Percentiles rank a stretch among this genome's conserved stretches.
Conservation (phyloP, 164 flowering plant genomes). For the Berberis thunbergii region DNA sequence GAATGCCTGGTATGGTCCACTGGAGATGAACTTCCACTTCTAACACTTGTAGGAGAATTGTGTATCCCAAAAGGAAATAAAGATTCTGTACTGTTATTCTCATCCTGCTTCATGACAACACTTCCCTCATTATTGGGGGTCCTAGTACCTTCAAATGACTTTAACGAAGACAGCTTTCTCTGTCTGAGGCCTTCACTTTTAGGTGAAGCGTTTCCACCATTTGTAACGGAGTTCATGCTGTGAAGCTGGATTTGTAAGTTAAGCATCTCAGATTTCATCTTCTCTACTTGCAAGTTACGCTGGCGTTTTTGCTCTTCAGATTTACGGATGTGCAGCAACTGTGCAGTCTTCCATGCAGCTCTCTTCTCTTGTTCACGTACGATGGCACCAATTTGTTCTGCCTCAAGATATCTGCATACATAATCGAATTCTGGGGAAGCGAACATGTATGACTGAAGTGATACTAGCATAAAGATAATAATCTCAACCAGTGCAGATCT, state of each 20-base stretch:
- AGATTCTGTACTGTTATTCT: slow-evolving; percentile 22
- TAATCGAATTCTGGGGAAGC: slow-evolving; percentile 83
- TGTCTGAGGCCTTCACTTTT: slow-evolving; percentile 46
- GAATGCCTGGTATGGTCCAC: slow-evolving; percentile 25
- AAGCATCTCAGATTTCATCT: slow-evolving; percentile 96
- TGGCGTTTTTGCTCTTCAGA: slow-evolving; percentile 74
- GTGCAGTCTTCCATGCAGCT: slow-evolving; percentile 95
- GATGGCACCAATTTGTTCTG: slow-evolving; percentile 95
- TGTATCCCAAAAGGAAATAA: slow-evolving; percentile 26
- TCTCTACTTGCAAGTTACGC: slow-evolving; percentile 94
- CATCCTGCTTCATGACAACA: slow-evolving; percentile 21
- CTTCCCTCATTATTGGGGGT: slow-evolving; percentile 25
- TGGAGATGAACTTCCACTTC: slow-evolving; percentile 24
- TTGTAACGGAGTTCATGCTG: slow-evolving; percentile 33
- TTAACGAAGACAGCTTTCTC: slow-evolving; percentile 32
- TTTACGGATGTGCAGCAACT: slow-evolving; percentile 76
- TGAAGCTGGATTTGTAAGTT: slow-evolving; percentile 73
- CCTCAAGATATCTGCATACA: slow-evolving; percentile 87
- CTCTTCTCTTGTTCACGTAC: slow-evolving; percentile 87
- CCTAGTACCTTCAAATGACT: slow-evolving; percentile 18
- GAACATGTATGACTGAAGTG: slow-evolving; percentile 88
- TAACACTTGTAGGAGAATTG: slow-evolving; percentile 32
- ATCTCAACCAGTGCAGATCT: slow-evolving; percentile 96
- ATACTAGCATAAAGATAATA: slow-evolving; percentile 75
- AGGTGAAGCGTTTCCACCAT: slow-evolving; percentile 29